Percentiles rank a stretch among this genome's conserved stretches.
Conservation (phyloP, 2,329 filamentous ascomycete genomes). For the Penicillium italicum region DNA sequence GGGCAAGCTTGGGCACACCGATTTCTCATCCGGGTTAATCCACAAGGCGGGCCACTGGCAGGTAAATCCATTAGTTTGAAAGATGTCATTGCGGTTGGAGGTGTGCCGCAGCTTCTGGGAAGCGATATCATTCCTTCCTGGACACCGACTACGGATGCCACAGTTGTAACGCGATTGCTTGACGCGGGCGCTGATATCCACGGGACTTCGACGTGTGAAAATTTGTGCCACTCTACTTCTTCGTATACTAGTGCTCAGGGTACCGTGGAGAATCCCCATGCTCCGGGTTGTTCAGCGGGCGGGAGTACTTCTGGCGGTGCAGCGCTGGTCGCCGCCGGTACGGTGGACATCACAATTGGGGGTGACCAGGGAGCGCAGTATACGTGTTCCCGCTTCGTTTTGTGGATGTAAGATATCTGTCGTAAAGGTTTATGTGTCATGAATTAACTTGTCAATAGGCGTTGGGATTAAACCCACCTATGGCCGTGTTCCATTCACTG, state of each 20-base stretch:
- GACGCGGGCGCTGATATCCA: constrained; percentile 51
- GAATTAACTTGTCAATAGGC: constrained; percentile 9
- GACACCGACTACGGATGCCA: constrained; percentile 53
- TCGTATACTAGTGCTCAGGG: constrained; percentile 31
- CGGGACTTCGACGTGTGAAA: constrained; percentile 54
- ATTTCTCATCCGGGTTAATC: constrained; percentile 44
- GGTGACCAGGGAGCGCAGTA: constrained; percentile 35
- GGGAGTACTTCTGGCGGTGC: constrained; percentile 31
- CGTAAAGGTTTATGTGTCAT: no score
- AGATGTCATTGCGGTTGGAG: constrained; percentile 54
- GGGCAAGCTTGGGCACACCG: constrained; percentile 53
- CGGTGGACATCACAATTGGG: constrained; percentile 32
- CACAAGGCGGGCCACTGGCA: constrained; percentile 27
- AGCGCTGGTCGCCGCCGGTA: constrained; percentile 25
- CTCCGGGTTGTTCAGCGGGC: constrained; percentile 29
- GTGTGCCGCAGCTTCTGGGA: constrained; percentile 53
- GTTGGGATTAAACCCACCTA: constrained; percentile 53
- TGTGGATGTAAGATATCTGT: constrained; percentile 29
- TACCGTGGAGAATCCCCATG: constrained; percentile 28
- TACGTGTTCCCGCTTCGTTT: constrained; percentile 43
- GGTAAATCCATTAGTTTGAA: constrained; percentile 52
- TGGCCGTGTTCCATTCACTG: constrained; percentile 52
- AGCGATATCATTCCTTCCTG: constrained; percentile 51
- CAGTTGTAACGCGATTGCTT: constrained; percentile 50
- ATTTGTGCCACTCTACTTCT: constrained; percentile 44